A percentile compares a stretch with the other conserved stretches of the same genome.
Evolutionary conservation across 83 land plant species (phyloP).

Genomic region (Picea abies): DNA sequence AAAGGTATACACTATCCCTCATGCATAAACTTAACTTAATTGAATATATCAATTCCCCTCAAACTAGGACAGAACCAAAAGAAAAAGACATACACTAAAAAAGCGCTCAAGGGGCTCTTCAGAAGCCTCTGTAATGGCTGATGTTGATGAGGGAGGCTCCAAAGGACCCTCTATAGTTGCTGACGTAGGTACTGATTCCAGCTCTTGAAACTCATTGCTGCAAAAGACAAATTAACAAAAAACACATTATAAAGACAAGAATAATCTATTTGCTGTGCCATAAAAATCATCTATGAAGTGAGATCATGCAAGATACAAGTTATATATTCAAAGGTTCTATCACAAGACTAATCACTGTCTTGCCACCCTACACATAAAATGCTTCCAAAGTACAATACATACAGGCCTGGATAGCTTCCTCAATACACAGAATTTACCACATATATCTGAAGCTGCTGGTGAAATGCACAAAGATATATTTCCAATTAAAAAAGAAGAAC

Average conservation of each 20-base stretch:
- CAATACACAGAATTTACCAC: background rate
- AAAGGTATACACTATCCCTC: background rate
- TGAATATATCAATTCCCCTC: background rate
- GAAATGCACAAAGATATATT: no score
- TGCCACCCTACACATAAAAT: background rate
- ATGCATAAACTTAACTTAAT: background rate
- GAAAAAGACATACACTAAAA: slow-evolving; percentile 47
- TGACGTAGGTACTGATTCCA: slow-evolving; percentile 64
- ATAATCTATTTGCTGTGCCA: background rate
- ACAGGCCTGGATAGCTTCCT: background rate
- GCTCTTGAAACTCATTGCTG: slow-evolving; percentile 73
- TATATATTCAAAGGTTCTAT: background rate
- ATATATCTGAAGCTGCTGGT: background rate
- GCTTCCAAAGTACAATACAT: background rate
- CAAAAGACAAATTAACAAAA: slow-evolving; percentile 4
- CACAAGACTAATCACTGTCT: background rate
- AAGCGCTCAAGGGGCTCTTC: slow-evolving; percentile 59
- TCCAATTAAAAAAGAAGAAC: no score
- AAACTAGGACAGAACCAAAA: background rate
- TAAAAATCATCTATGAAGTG: background rate
- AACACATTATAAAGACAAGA: background rate
- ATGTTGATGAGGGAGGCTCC: slow-evolving; percentile 54
- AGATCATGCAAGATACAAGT: background rate
- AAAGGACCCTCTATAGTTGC: slow-evolving; percentile 69
- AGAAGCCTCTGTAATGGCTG: slow-evolving; percentile 31